Conservation (phyloP, 108 stramenopile genomes). For the Cyclotella choctawhatcheeana region DNA sequence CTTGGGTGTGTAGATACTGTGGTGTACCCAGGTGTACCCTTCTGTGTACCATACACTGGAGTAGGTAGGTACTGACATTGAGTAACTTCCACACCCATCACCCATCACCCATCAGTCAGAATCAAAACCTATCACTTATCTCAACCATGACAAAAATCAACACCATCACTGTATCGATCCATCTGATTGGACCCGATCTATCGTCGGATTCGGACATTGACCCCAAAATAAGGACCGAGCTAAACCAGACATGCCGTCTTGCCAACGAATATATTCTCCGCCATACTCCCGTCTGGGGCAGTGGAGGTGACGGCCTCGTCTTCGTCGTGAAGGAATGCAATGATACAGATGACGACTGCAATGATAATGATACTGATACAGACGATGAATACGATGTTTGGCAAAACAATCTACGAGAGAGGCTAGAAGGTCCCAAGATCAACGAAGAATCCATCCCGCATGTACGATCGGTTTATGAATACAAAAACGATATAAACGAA, state of each 20-base stretch:
- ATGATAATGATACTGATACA: constrained; percentile 8
- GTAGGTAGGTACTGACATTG: too few species aligned
- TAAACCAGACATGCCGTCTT: neutral
- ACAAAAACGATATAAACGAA: constrained; percentile 62
- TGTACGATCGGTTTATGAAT: constrained; percentile 66
- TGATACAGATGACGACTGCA: constrained; percentile 9
- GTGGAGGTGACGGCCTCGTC: constrained; percentile 76
- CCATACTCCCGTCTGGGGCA: constrained; percentile 54
- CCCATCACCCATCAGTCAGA: too few species aligned
- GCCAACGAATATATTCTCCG: neutral
- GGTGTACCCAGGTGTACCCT: too few species aligned
- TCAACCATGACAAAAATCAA: too few species aligned
- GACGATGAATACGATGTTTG: constrained; percentile 41
- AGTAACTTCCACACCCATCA: too few species aligned
- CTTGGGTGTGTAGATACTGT: too few species aligned
- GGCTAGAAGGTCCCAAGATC: neutral
- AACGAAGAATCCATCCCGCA: constrained; percentile 47
- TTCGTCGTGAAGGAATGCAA: constrained; percentile 67
- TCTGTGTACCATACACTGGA: too few species aligned
- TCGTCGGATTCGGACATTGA: too few species aligned
- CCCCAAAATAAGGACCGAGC: too few species aligned
- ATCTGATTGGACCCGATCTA: too few species aligned
- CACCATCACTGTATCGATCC: too few species aligned
- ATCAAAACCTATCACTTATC: too few species aligned
- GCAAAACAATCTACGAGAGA: constrained; percentile 17